Conservation (phyloP, 192 early-diverging fungal genomes). For the Coemansia sp. region DNA sequence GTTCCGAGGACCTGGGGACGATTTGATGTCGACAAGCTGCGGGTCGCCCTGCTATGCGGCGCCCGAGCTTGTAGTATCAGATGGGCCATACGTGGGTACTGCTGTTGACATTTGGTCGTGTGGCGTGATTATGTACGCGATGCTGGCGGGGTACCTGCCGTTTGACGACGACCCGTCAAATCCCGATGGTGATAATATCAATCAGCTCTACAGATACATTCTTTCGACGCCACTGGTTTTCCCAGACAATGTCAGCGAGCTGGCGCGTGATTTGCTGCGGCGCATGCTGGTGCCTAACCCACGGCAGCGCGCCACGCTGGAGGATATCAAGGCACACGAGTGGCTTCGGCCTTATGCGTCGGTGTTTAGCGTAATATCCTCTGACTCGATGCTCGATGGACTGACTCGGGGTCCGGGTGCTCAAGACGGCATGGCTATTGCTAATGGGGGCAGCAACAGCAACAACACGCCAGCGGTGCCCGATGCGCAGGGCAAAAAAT, state of each 20-base stretch:
- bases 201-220: constrained; percentile 81
- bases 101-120: constrained; percentile 98
- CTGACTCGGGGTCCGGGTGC: constrained; percentile 16
- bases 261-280: constrained; percentile 75
- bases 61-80: constrained; percentile 96
- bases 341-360: constrained; percentile 58
- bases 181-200: constrained; percentile 88
- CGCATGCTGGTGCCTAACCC: constrained; percentile 95
- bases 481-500: constrained; percentile 35
- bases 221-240: constrained; percentile 77
- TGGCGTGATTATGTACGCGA: constrained; percentile 95
- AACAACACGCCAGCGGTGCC: constrained; percentile 45
- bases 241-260: constrained; percentile 77
- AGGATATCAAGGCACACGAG: constrained; percentile 72
- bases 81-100: constrained; percentile 92
- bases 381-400: neutral
- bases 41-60: constrained; percentile 99
- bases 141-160: constrained; percentile 86
- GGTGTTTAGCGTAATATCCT: constrained; percentile 38
- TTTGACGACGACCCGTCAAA: constrained; percentile 90
- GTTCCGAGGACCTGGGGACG: constrained; percentile 67
- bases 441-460: neutral
- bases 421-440: constrained; percentile 8
- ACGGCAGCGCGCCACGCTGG: constrained; percentile 65
- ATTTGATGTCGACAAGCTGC: constrained; percentile 91